A percentile compares a stretch with the other conserved stretches of the same genome.
Evolutionary conservation across 2,329 filamentous ascomycete species (phyloP).

Genomic region (Thermothelomyces thermophilus): DNA sequence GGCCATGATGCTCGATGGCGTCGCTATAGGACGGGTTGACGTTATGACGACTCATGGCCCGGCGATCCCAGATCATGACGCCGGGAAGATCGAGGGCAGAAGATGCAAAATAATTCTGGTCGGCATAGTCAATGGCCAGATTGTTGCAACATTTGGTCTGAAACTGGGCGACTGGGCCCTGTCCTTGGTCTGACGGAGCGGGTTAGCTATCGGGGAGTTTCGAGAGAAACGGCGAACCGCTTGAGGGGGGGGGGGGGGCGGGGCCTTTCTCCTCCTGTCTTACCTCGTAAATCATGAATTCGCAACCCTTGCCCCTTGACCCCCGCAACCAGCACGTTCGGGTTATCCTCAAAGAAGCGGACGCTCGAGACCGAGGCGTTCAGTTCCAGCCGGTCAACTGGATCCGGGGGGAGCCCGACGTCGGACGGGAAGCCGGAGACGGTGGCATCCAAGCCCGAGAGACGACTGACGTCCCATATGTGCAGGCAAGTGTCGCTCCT

Average conservation of each 20-base stretch:
- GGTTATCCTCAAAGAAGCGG: conserved; percentile 72
- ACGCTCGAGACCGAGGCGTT: conserved; percentile 75
- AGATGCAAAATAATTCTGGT: conserved; percentile 79
- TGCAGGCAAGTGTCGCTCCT: conserved; percentile 77
- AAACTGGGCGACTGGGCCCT: conserved; percentile 50
- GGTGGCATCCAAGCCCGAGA: conserved; percentile 42
- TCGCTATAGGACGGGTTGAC: conserved; percentile 50
- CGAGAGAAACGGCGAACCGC: not conserved
- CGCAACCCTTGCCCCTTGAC: conserved; percentile 69
- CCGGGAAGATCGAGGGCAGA: conserved; percentile 68
- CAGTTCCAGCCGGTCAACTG: conserved; percentile 54
- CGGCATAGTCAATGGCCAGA: conserved; percentile 69
- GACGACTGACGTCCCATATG: conserved; percentile 69
- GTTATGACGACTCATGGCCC: conserved; percentile 48
- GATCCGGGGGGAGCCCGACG: conserved; percentile 45
- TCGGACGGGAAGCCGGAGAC: conserved; percentile 44
- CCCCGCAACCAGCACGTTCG: conserved; percentile 67
- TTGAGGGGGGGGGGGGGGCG: too few relatives aligned
- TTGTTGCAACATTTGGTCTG: conserved; percentile 64
- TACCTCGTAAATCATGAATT: conserved; percentile 73
- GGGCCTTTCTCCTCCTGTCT: too few relatives aligned
- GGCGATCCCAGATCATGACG: conserved; percentile 72
- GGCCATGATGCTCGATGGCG: conserved; percentile 52
- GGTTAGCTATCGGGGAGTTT: conserved; percentile 1
- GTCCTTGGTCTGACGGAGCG: conserved; percentile 36